Evolutionary conservation across 495 filamentous ascomycete genomes (phyloP), one percentile per base, ranked within the genome.

Genomic region (Trichoderma gamsii): DNA sequence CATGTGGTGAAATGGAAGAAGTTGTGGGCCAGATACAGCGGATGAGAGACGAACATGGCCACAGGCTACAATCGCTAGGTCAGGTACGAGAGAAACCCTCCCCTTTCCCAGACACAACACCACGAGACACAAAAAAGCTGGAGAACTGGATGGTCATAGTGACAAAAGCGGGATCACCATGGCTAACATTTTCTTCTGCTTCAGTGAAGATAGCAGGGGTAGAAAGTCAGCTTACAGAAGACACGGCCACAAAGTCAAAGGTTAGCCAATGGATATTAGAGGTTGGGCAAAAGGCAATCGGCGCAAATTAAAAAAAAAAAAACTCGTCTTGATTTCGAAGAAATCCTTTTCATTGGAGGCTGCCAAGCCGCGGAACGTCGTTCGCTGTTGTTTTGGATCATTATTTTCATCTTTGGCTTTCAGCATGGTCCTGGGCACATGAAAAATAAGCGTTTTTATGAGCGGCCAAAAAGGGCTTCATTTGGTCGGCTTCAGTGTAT

Each of bases 21-120:
- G 81, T 92, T 66, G 81, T 88, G 66, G 76, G 77, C 63, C 89
- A 92, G 72, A 89, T 95, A 72, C 76, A 82, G 66, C 76, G 83
- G 32, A 79, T 89, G 72, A 69, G 75, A 38, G 70, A 74, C 51
- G 80, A 84, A 72, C 84, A 87, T 67, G 70, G 78, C 68, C 77
- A 78, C 65, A 77, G 81, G 69, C 72, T 69, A 49, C n/a, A 23
- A 7, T 49, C 65, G 35, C 38, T 44, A 23, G 23, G 8, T n/a
- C 43, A 44, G 65, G 65, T 66, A 66, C 3, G 65, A 49, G 41
- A 44, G 9, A 27, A n/a, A 8, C 27, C 27, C 61, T 32, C 61
- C 21, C 23, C 61, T 63, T 41, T 8, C 27, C 35, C 46, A 71
- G 63, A 51, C 41, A 63, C 59, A 66, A 64, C 67, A 56, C 38